These are phyloP conservation scores for Chytriomyces hyalinus DNA, from an alignment of 192 early-diverging fungal genomes.

Conservation along the genomic window DNA sequence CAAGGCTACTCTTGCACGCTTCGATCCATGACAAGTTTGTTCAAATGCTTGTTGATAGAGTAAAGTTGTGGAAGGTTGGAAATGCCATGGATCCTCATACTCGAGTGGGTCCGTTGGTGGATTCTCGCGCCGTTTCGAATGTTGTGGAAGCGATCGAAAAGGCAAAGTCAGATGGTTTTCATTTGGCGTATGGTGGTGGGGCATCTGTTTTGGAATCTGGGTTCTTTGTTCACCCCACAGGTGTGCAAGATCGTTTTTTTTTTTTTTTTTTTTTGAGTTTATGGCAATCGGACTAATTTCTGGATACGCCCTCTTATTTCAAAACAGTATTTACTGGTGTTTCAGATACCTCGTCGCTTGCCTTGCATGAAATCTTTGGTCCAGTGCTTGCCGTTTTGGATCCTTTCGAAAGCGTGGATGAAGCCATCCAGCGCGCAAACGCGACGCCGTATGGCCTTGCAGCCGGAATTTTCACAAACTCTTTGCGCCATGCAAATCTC, in stretches of 20 bases:
- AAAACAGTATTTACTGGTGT: conserved; percentile 76
- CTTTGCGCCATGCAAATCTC: no score
- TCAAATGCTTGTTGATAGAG: background rate
- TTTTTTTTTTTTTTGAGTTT: background rate
- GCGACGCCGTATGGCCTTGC: conserved; percentile 22
- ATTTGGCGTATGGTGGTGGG: conserved; percentile 60
- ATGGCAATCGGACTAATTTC: conserved; percentile 59
- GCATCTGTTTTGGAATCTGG: conserved; percentile 16
- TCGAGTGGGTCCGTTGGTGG: conserved; percentile 11
- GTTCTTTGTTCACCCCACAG: background rate
- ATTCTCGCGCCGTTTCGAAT: background rate
- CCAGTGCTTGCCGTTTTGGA: conserved; percentile 25
- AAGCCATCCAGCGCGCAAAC: conserved; percentile 11
- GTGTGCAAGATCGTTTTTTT: background rate
- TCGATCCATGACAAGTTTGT: conserved; percentile 15
- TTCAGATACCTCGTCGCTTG: conserved; percentile 65
- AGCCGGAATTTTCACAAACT: conserved; percentile 1
- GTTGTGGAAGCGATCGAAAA: conserved; percentile 29
- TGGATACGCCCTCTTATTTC: conserved; percentile 17
- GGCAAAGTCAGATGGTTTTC: conserved; percentile 46
- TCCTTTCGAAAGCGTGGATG: conserved; percentile 15
- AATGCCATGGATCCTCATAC: background rate
- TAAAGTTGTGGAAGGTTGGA: background rate
- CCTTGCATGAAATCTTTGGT: conserved; percentile 64
- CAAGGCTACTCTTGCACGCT: conserved; percentile 10